Evolutionary conservation across 331 rosid genomes (phyloP).

Genomic region (Erythrophleum ivorense): DNA sequence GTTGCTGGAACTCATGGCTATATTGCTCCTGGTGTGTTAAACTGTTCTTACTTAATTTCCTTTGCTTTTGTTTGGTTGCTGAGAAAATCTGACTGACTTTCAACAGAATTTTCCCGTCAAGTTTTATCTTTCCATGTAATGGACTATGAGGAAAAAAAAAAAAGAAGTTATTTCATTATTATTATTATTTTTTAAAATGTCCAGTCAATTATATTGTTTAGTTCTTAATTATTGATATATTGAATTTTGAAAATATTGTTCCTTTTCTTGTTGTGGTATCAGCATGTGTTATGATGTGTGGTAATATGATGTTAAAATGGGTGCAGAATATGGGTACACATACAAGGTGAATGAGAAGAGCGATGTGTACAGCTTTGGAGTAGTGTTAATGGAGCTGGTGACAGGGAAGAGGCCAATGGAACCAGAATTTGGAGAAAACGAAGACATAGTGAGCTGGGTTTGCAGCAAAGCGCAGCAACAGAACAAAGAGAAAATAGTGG

Average conservation of each 20-base stretch:
- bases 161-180: no score
- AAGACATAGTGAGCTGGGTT: slow-evolving; percentile 84
- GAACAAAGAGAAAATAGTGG: slow-evolving; percentile 54
- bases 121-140: no score
- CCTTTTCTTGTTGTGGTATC: no score
- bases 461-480: slow-evolving; percentile 48
- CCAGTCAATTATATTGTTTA: no score
- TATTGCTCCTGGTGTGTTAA: slow-evolving; percentile 83
- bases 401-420: slow-evolving; percentile 82
- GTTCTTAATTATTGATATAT: no score
- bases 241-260: no score
- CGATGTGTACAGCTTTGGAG: slow-evolving; percentile 93
- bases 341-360: slow-evolving; percentile 87
- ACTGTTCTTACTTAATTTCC: neutral
- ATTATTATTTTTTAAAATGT: no score
- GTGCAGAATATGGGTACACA: slow-evolving; percentile 82
- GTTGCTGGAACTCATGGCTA: slow-evolving; percentile 94
- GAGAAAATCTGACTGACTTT: no score
- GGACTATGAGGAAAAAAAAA: no score
- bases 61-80: no score
- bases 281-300: no score
- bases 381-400: slow-evolving; percentile 88
- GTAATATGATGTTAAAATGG: neutral
- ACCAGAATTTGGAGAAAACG: slow-evolving; percentile 76
- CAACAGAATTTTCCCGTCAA: no score